These are phyloP conservation scores for Tubosaeta brunneosetosa DNA, from an alignment of 768 basidiomycete species.

Conservation along the genomic window DNA sequence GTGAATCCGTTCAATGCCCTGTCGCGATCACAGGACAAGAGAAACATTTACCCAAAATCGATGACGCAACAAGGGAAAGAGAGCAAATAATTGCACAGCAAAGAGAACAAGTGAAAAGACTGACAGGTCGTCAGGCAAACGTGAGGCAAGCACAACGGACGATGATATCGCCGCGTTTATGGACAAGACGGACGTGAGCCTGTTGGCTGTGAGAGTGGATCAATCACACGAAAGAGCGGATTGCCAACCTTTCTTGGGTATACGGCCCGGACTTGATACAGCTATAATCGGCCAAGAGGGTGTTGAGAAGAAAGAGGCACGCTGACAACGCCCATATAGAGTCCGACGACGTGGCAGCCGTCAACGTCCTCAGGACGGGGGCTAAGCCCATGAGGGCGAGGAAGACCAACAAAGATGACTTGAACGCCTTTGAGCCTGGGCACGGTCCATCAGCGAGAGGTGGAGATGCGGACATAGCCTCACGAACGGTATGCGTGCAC, in stretches of 20 bases:
- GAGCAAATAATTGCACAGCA: slow-evolving; percentile 77
- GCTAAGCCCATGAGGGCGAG: slow-evolving; percentile 85
- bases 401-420: slow-evolving; percentile 83
- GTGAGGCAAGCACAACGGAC: slow-evolving; percentile 89
- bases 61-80: slow-evolving; percentile 75
- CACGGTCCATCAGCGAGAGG: slow-evolving; percentile 8
- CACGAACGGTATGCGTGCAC: slow-evolving; percentile 25
- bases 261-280: slow-evolving; percentile 40
- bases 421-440: slow-evolving; percentile 65
- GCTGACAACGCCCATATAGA: slow-evolving; percentile 96
- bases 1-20: slow-evolving; percentile 13
- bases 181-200: slow-evolving; percentile 77
- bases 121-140: slow-evolving; percentile 73
- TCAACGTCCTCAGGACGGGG: slow-evolving; percentile 87
- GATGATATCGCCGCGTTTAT: slow-evolving; percentile 92
- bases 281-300: slow-evolving; percentile 80
- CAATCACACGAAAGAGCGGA: slow-evolving; percentile 18
- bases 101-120: slow-evolving; percentile 89
- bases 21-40: slow-evolving; percentile 10
- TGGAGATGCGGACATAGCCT: background rate
- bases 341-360: slow-evolving; percentile 92
- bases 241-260: slow-evolving; percentile 54
- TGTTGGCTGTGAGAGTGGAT: slow-evolving; percentile 33
- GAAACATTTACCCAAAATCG: slow-evolving; percentile 55
- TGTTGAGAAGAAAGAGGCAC: slow-evolving; percentile 74